Percentiles rank a stretch among this genome's conserved stretches.
These are phyloP conservation scores for Jatropha podagrica DNA, from an alignment of 441 rosid genomes.

Conservation along the genomic window DNA sequence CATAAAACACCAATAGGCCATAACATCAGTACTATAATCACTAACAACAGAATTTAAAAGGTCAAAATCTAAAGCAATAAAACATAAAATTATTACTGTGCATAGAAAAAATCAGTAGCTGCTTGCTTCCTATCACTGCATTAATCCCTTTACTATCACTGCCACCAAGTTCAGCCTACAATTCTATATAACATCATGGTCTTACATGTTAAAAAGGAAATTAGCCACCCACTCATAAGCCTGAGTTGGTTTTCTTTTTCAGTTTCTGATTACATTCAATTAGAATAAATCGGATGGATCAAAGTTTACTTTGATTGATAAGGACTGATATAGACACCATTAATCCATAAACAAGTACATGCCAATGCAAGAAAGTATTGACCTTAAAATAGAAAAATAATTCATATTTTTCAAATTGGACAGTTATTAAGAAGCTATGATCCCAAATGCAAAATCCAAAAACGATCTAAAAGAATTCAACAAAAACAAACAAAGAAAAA, in stretches of 20 bases:
- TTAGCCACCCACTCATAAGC: background rate
- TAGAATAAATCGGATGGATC: background rate
- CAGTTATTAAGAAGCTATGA: background rate
- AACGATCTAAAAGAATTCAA: constrained; percentile 9
- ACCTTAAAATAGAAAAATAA: background rate
- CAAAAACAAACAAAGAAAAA: background rate
- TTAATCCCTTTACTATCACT: background rate
- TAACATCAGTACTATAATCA: constrained; percentile 9
- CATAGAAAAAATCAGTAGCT: background rate
- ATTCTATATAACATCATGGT: background rate
- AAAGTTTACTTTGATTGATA: background rate
- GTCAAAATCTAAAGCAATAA: background rate
- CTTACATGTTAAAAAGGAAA: background rate
- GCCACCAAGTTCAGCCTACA: background rate
- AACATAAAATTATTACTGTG: background rate
- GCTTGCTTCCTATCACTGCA: background rate
- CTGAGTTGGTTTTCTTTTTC: background rate
- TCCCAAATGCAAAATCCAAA: background rate
- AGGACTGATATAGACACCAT: background rate
- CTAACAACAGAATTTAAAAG: background rate
- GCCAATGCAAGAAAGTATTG: background rate
- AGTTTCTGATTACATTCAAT: background rate
- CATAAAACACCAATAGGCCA: constrained; percentile 9
- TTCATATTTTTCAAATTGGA: background rate
- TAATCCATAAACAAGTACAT: background rate